Evolutionary conservation across 2,329 filamentous ascomycete genomes (phyloP).

Genomic region (Phyllosticta citrichinensis): DNA sequence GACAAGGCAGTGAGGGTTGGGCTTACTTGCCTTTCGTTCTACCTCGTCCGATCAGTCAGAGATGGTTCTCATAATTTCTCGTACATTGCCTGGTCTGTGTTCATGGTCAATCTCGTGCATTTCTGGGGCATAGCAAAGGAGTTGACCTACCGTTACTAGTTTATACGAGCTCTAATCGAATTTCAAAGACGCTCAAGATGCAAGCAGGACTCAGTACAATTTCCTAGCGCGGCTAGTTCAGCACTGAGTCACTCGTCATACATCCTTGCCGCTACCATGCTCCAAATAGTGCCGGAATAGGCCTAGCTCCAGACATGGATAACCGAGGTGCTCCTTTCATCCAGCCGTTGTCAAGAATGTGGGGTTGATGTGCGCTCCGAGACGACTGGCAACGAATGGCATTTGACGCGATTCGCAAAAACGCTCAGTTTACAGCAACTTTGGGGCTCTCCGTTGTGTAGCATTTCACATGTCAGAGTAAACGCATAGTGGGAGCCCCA

Average conservation of each 20-base stretch:
- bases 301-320: conserved; percentile 4
- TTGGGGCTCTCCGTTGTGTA: background rate
- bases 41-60: background rate
- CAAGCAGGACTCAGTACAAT: background rate
- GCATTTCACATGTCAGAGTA: background rate
- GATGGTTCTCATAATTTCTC: background rate
- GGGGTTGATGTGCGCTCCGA: background rate
- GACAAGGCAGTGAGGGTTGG: conserved; percentile 17
- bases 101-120: background rate
- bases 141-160: background rate
- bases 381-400: background rate
- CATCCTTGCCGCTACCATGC: background rate
- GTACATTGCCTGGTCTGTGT: background rate
- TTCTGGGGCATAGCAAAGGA: conserved; percentile 7
- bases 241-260: background rate
- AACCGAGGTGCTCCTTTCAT: conserved; percentile 9
- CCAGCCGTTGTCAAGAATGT: background rate
- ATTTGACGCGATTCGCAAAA: background rate
- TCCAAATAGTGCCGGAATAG: background rate
- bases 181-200: background rate
- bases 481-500: background rate
- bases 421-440: background rate
- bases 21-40: background rate
- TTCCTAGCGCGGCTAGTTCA: background rate
- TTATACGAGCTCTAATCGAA: background rate